Percentiles rank a stretch among this genome's conserved stretches.
phyloP scores from a whole-genome alignment of 192 early-diverging fungal species.

The Phlyctochytrium planicorne region DNA sequence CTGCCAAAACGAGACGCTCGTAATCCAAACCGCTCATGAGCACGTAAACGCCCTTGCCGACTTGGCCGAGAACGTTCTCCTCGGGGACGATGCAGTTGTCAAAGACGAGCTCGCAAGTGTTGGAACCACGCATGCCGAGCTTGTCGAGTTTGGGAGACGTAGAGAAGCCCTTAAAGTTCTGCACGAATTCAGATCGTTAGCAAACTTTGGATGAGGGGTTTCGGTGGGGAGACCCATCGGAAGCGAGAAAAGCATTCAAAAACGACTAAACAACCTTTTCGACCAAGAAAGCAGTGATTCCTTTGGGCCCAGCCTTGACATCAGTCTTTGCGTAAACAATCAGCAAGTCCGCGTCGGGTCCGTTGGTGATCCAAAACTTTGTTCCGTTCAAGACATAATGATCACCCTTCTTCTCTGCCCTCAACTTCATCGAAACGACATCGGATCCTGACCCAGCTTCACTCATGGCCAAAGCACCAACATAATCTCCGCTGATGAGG shows the following conservation, averaged over 20 bases:
- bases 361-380: constrained; percentile 97
- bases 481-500: constrained; percentile 81
- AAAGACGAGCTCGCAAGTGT: constrained; percentile 93
- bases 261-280: constrained; percentile 60
- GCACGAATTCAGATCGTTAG: constrained; percentile 9
- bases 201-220: background rate
- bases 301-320: constrained; percentile 71
- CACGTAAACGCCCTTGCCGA: constrained; percentile 89
- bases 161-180: constrained; percentile 81
- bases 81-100: constrained; percentile 88
- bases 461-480: constrained; percentile 94
- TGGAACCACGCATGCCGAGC: constrained; percentile 93
- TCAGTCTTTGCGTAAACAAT: constrained; percentile 94
- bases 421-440: constrained; percentile 87
- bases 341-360: constrained; percentile 81
- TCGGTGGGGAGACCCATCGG: background rate
- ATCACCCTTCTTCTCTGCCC: constrained; percentile 81
- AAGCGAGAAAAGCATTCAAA: too few relatives aligned
- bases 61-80: constrained; percentile 83
- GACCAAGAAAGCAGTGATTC: constrained; percentile 93
- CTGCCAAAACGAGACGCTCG: constrained; percentile 87
- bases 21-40: constrained; percentile 93
- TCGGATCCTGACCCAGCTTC: constrained; percentile 88
- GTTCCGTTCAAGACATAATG: constrained; percentile 80
- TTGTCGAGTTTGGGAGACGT: constrained; percentile 90